Percentiles rank a stretch among this genome's conserved stretches.
Evolutionary conservation across 192 early-diverging fungal species (phyloP).

Genomic region (Geosiphon pyriformis): DNA sequence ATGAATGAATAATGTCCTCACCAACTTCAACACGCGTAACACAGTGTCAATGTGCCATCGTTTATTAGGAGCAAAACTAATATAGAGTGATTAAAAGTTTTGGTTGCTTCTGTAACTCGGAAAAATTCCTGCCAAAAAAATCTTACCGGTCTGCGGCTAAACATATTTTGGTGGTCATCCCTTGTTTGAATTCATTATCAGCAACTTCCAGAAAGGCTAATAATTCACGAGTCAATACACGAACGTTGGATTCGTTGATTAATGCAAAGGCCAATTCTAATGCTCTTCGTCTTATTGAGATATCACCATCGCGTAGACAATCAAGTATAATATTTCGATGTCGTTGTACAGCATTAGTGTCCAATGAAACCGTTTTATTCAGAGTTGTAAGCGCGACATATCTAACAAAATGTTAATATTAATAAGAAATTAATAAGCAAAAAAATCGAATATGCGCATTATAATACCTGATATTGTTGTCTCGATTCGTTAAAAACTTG

Average conservation of each 20-base stretch:
- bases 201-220: conserved; percentile 88
- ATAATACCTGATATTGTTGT: conserved; percentile 91
- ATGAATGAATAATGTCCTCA: not conserved
- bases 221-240: conserved; percentile 87
- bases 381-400: conserved; percentile 98
- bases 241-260: conserved; percentile 90
- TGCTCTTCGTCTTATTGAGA: conserved; percentile 94
- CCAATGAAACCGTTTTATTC: conserved; percentile 81
- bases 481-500: conserved; percentile 87
- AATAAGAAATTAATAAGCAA: conserved; percentile 22
- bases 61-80: conserved; percentile 81
- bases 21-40: conserved; percentile 73
- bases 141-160: conserved; percentile 76
- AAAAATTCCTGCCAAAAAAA: no score
- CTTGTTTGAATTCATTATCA: conserved; percentile 82
- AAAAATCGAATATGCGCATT: conserved; percentile 1
- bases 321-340: conserved; percentile 95
- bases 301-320: conserved; percentile 91
- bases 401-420: conserved; percentile 33
- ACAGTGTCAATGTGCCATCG: conserved; percentile 98
- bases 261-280: conserved; percentile 94
- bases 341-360: conserved; percentile 92
- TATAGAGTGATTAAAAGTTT: not conserved
- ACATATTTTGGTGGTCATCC: conserved; percentile 87
- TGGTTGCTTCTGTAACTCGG: no score